A percentile compares a stretch with the other conserved stretches of the same genome.
phyloP scores from a whole-genome alignment of 108 stramenopile genomes.

The Ochromonas danica region DNA sequence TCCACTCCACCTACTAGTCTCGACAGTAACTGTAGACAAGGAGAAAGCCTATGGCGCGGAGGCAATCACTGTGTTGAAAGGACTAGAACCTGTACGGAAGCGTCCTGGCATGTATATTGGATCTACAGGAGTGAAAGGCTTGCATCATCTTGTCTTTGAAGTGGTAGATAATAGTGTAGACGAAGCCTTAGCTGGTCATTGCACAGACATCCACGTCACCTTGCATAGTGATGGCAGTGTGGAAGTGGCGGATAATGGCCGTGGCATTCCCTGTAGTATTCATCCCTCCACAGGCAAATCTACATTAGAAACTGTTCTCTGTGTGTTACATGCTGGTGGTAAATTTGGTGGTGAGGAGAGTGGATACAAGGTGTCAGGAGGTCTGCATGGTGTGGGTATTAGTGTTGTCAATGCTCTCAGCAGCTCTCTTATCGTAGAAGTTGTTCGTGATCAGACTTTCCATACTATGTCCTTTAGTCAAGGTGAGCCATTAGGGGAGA shows the following conservation, averaged over 20 bases:
- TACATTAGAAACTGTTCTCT: constrained; percentile 87
- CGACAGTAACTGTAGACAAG: no score
- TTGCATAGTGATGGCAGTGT: constrained; percentile 69
- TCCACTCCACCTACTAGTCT: no score
- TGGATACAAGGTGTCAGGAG: constrained; percentile 88
- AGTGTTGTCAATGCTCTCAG: constrained; percentile 89
- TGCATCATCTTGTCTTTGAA: constrained; percentile 92
- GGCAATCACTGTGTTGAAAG: constrained; percentile 89
- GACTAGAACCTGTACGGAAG: constrained; percentile 89
- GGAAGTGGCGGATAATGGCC: constrained; percentile 79
- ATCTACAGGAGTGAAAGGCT: constrained; percentile 80
- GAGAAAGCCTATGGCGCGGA: constrained; percentile 78
- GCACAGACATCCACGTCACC: constrained; percentile 57
- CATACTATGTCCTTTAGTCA: constrained; percentile 67
- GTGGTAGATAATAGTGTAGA: constrained; percentile 77
- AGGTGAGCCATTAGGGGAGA: constrained; percentile 62
- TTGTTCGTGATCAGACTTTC: constrained; percentile 60
- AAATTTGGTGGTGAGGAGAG: constrained; percentile 81
- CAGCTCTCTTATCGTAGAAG: constrained; percentile 69
- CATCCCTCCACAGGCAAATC: constrained; percentile 70
- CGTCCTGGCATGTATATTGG: constrained; percentile 92
- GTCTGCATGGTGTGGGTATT: constrained; percentile 92
- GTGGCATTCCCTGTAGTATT: constrained; percentile 87
- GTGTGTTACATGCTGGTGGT: constrained; percentile 91
- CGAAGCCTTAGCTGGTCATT: neutral